These are phyloP conservation scores for Nicotiana otophora DNA, from an alignment of 257 asterid species.

Conservation along the genomic window DNA sequence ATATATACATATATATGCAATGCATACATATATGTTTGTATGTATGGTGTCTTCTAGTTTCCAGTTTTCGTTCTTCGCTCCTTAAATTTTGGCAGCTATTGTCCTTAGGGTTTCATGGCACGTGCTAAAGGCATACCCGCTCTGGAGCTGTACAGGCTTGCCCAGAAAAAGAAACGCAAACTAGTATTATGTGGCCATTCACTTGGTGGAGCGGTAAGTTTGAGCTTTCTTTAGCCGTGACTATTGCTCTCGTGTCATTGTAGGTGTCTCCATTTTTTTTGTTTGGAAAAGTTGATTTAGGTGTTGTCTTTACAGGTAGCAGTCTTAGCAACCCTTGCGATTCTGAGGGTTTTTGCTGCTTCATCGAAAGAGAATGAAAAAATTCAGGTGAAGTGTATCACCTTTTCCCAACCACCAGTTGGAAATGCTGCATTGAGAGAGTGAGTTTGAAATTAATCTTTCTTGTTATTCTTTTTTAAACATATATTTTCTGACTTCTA, in stretches of 20 bases:
- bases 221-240: not conserved
- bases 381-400: conserved; percentile 88
- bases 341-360: conserved; percentile 77
- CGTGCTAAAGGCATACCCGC: conserved; percentile 99
- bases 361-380: conserved; percentile 79
- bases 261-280: not conserved
- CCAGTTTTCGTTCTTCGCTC: not conserved
- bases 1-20: not conserved
- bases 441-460: conserved; percentile 35
- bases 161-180: conserved; percentile 82
- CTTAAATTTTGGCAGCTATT: conserved; percentile 9
- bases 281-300: not conserved
- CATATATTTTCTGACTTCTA: conserved; percentile 1
- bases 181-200: conserved; percentile 94
- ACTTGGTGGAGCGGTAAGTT: conserved; percentile 82
- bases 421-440: conserved; percentile 98
- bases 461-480: not conserved
- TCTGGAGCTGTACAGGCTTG: conserved; percentile 87
- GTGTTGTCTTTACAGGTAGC: conserved; percentile 61
- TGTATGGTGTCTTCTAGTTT: not conserved
- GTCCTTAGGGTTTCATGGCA: conserved; percentile 86
- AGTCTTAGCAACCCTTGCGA: conserved; percentile 91
- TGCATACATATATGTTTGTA: not conserved
- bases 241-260: not conserved
- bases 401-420: conserved; percentile 99